Evolutionary conservation across 345 rosid species (phyloP).

Genomic region (Anacardium occidentale): DNA sequence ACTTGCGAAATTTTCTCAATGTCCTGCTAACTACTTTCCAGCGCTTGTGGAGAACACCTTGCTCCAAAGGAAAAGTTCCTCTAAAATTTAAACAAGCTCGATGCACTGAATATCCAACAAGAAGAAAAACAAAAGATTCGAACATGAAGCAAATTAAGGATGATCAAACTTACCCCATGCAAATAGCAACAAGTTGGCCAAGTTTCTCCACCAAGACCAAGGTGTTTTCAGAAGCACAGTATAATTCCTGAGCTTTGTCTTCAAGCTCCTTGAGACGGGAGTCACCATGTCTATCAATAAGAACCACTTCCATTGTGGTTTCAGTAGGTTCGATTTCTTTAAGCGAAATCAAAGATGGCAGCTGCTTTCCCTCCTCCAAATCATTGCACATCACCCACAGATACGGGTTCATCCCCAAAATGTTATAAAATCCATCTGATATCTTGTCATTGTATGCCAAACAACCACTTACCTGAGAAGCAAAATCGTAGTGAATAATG

Average conservation of each 20-base stretch:
- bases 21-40: slow-evolving; percentile 75
- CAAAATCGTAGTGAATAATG: background rate
- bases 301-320: slow-evolving; percentile 83
- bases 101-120: background rate
- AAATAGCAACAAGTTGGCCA: slow-evolving; percentile 80
- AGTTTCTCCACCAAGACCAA: slow-evolving; percentile 73
- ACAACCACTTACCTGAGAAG: slow-evolving; percentile 77
- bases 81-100: slow-evolving; percentile 41
- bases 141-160: background rate
- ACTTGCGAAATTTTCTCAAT: slow-evolving; percentile 62
- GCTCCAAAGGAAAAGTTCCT: slow-evolving; percentile 76
- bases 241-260: slow-evolving; percentile 82
- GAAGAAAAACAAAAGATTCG: background rate
- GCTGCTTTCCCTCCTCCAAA: slow-evolving; percentile 53
- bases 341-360: slow-evolving; percentile 73
- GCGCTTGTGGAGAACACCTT: slow-evolving; percentile 74
- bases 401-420: slow-evolving; percentile 90
- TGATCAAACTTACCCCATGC: slow-evolving; percentile 65
- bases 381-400: slow-evolving; percentile 91
- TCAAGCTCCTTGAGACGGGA: slow-evolving; percentile 75
- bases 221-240: slow-evolving; percentile 65
- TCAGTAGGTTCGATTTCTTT: slow-evolving; percentile 65
- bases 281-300: slow-evolving; percentile 71
- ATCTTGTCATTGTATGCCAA: slow-evolving; percentile 82
- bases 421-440: slow-evolving; percentile 88